Base-by-base conservation (phyloP, 2,329 filamentous ascomycete genomes). In the Trichoderma atrobrunneum region DNA sequence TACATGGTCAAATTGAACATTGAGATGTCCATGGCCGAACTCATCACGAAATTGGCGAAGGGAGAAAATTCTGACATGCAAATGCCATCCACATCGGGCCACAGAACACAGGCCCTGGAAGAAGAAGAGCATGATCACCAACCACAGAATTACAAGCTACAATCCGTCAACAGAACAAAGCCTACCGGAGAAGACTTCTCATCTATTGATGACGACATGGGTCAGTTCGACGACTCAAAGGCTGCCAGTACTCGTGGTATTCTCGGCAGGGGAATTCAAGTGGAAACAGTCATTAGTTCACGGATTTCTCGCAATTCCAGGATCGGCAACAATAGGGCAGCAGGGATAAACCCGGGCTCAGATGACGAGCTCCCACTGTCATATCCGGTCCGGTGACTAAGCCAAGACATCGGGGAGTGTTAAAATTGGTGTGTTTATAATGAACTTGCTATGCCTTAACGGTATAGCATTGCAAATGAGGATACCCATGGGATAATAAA, bases 1-100 rank as follows among this genome's bases (percentile, higher is more conserved):
- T 87, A 87, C 74, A 82, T 86, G 30, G 81, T 87, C 67, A 87
- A 87, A 73, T 81, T 87, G 18, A 83, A 87, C 74, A 87, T 87
- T 74, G 86, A 87, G 74, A 82, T 87, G 76, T 82, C 82, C 24
- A 87, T 87, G 85, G 85, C 86, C 32, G 82, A 84, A 28, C 81
- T 87, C 28, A 87, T 87, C 69, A 83, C 78, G 32, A 83, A 82
- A 66, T 78, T 84, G 2, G 79, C 68, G 1, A 70, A n/a, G 26
- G 57, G 56, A n/a, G 66, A 69, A 7, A 61, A 34, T 5, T 34
- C 54, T 1, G 66, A 69, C 7, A 69, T 61, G 66, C 30, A 61
- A 7, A 24, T 48, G n/a, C 66, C 66, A 34, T 69, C 66, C n/a
- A 51, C 54, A 8, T 69, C 66, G 1, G 24, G 26, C 26, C 56